A percentile compares a stretch with the other conserved stretches of the same genome.
Evolutionary conservation across 768 basidiomycete genomes (phyloP).

Genomic region (Gymnopilus junonius): DNA sequence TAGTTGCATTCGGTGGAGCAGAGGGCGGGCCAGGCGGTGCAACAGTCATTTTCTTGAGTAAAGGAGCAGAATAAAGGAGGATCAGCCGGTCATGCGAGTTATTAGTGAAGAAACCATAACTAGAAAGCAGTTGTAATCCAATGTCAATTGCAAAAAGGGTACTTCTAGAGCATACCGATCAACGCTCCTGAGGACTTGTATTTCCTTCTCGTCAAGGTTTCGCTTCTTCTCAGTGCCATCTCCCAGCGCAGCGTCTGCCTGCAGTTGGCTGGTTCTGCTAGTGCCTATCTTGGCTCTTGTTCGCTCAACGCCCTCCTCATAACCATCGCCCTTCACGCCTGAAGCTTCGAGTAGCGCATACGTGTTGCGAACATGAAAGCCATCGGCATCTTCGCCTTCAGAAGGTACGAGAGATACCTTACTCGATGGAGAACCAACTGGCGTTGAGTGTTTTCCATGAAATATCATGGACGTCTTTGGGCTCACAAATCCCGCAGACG

Average conservation of each 20-base stretch:
- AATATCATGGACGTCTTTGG: slow-evolving; percentile 30
- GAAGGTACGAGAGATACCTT: slow-evolving; percentile 65
- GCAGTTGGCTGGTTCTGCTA: slow-evolving; percentile 47
- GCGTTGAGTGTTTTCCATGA: slow-evolving; percentile 20
- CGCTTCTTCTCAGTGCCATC: slow-evolving; percentile 64
- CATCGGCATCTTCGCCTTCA: slow-evolving; percentile 81
- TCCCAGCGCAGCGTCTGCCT: slow-evolving; percentile 58
- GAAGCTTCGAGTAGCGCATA: slow-evolving; percentile 88
- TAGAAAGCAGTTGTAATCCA: slow-evolving; percentile 32
- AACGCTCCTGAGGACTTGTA: slow-evolving; percentile 72
- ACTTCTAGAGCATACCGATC: slow-evolving; percentile 70
- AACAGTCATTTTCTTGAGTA: slow-evolving; percentile 59
- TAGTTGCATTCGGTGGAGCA: slow-evolving; percentile 47
- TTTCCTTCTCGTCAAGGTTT: slow-evolving; percentile 74
- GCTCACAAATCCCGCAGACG: slow-evolving; percentile 25
- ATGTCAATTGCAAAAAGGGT: slow-evolving; percentile 3
- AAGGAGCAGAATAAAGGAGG: slow-evolving; percentile 64
- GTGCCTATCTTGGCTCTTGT: slow-evolving; percentile 64
- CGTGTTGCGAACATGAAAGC: slow-evolving; percentile 82
- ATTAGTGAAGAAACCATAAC: slow-evolving; percentile 90
- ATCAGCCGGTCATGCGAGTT: slow-evolving; percentile 87
- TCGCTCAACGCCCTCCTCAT: slow-evolving; percentile 91
- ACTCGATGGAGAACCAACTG: slow-evolving; percentile 29
- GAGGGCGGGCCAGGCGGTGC: slow-evolving; percentile 49
- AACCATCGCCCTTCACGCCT: slow-evolving; percentile 96